phyloP scores from a whole-genome alignment of 352 stramenopile genomes.

The Phytophthora pistaciae region DNA sequence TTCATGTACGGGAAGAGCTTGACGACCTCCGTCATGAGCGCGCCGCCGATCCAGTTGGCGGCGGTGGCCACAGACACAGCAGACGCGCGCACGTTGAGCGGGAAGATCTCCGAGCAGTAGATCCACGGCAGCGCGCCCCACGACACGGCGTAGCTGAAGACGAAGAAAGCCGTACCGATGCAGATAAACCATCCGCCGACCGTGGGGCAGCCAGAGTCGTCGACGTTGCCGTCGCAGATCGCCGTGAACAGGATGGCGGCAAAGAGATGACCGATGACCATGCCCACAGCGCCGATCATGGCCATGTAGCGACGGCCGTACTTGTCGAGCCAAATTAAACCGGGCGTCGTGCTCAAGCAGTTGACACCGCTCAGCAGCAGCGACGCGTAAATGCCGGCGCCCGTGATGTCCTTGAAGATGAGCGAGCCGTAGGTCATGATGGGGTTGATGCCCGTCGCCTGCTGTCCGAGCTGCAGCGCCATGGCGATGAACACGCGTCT shows the following conservation, averaged over 20 bases:
- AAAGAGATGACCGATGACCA: constrained; percentile 44
- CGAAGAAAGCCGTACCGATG: constrained; percentile 45
- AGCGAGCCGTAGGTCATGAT: constrained; percentile 43
- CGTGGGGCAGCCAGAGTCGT: constrained; percentile 35
- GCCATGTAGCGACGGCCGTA: constrained; percentile 40
- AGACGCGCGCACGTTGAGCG: constrained; percentile 53
- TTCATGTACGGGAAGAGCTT: constrained; percentile 40
- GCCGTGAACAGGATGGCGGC: constrained; percentile 39
- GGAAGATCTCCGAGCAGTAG: constrained; percentile 66
- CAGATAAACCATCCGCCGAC: constrained; percentile 53
- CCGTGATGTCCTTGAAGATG: constrained; percentile 45
- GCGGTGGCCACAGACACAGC: constrained; percentile 49
- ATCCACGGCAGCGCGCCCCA: constrained; percentile 57
- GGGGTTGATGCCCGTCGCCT: constrained; percentile 45
- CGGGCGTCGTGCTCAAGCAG: constrained; percentile 33
- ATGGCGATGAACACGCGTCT: constrained; percentile 44
- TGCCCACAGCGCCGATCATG: constrained; percentile 41
- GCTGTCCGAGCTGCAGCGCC: constrained; percentile 49
- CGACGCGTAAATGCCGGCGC: constrained; percentile 32
- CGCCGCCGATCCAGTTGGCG: constrained; percentile 54
- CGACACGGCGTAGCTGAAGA: constrained; percentile 43
- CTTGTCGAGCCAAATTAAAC: constrained; percentile 33
- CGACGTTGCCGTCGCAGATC: constrained; percentile 36
- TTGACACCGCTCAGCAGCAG: constrained; percentile 40
- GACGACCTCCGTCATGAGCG: constrained; percentile 44